Evolutionary conservation across 2,329 filamentous ascomycete species (phyloP).

Genomic region (Colletotrichum sp.): DNA sequence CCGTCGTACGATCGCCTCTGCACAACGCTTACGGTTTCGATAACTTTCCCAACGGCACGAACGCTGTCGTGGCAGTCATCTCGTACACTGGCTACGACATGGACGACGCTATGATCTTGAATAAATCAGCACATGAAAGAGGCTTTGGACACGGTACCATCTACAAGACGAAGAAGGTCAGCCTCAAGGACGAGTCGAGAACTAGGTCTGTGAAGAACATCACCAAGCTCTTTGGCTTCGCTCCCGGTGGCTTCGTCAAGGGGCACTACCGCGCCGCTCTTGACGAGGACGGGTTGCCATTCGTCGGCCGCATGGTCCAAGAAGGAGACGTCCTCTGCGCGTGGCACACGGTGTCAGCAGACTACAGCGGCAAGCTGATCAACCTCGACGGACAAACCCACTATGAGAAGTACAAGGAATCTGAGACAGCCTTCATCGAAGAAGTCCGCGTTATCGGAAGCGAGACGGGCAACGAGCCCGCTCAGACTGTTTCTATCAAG

Average conservation of each 20-base stretch:
- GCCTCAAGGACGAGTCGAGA: conserved; percentile 79
- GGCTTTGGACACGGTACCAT: conserved; percentile 96
- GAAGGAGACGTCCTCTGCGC: conserved; percentile 88
- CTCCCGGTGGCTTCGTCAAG: conserved; percentile 75
- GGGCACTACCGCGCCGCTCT: conserved; percentile 74
- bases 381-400: conserved; percentile 88
- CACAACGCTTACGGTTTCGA: conserved; percentile 97
- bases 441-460: conserved; percentile 90
- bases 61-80: conserved; percentile 95
- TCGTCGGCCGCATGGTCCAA: conserved; percentile 76
- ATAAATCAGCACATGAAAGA: conserved; percentile 94
- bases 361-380: conserved; percentile 77
- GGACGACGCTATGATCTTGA: conserved; percentile 99
- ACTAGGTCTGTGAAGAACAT: conserved; percentile 71
- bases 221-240: conserved; percentile 88
- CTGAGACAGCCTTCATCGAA: conserved; percentile 86
- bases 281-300: conserved; percentile 86
- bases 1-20: conserved; percentile 87
- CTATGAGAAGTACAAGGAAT: conserved; percentile 93
- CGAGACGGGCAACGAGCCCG: conserved; percentile 81
- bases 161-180: conserved; percentile 95
- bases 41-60: conserved; percentile 97
- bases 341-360: conserved; percentile 85
- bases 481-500: conserved; percentile 90
- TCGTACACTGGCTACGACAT: conserved; percentile 99